Conservation (phyloP, 1,284 basidiomycete genomes). For the Rhizoctonia solani region DNA sequence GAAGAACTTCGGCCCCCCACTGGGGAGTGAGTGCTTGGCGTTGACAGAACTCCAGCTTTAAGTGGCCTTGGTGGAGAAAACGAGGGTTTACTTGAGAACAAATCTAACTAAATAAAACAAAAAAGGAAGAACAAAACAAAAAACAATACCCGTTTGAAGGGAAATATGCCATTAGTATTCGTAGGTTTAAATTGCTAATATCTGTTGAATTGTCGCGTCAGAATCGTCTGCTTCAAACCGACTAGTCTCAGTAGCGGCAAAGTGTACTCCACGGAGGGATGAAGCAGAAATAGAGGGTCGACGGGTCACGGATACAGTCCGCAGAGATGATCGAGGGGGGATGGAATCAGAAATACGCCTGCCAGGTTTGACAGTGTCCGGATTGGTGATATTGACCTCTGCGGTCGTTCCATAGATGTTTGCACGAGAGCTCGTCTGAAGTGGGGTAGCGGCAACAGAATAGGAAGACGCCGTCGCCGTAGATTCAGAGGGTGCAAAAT, state of each 20-base stretch:
- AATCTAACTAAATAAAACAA: too few relatives aligned
- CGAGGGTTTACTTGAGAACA: too few relatives aligned
- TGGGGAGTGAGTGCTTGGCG: too few relatives aligned
- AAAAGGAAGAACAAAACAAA: too few relatives aligned
- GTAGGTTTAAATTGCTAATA: too few relatives aligned
- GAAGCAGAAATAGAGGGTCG: conserved; percentile 6
- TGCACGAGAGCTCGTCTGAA: conserved; percentile 22
- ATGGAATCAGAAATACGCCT: not conserved
- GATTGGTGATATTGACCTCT: not conserved
- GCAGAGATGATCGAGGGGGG: conserved; percentile 1
- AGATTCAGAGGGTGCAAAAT: not conserved
- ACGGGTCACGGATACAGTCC: not conserved
- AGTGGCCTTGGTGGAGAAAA: too few relatives aligned
- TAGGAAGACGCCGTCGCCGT: conserved; percentile 18
- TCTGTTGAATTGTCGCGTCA: not conserved
- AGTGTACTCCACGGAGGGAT: conserved; percentile 19
- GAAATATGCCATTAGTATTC: too few relatives aligned
- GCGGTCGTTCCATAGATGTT: conserved; percentile 7
- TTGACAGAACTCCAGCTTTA: too few relatives aligned
- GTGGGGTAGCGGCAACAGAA: conserved; percentile 2
- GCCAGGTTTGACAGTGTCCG: conserved; percentile 6
- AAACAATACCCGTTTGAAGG: too few relatives aligned
- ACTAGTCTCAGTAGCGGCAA: conserved; percentile 19
- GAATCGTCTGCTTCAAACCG: not conserved
- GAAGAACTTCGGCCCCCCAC: too few relatives aligned